Evolutionary conservation across 2,329 filamentous ascomycete species (phyloP).

Genomic region (Geosmithia morbida): DNA sequence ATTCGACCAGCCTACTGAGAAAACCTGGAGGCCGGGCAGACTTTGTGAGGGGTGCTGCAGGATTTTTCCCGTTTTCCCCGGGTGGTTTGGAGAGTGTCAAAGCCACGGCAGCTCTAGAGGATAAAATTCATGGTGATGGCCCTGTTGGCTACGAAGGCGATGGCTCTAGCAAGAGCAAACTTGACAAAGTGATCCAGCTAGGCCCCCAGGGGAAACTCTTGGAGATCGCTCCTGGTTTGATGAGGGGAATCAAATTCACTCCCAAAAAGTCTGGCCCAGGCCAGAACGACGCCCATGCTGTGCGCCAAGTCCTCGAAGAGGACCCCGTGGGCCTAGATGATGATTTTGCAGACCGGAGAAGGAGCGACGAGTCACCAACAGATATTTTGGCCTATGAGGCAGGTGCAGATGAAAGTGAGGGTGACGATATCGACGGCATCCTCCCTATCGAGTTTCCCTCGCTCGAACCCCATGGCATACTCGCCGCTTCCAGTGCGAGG

Average conservation of each 20-base stretch:
- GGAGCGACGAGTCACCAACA: background rate
- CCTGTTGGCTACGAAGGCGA: conserved; percentile 20
- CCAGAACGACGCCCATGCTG: conserved; percentile 50
- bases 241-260: conserved; percentile 59
- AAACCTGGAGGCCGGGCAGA: conserved; percentile 80
- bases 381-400: conserved; percentile 10
- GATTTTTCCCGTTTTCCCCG: conserved; percentile 88
- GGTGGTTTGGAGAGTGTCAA: conserved; percentile 81
- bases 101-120: conserved; percentile 70
- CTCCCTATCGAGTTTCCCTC: conserved; percentile 89
- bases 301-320: conserved; percentile 46
- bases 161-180: conserved; percentile 23
- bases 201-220: conserved; percentile 64
- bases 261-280: conserved; percentile 39
- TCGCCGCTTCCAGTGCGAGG: conserved; percentile 56
- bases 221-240: conserved; percentile 69
- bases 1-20: conserved; percentile 76
- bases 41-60: conserved; percentile 83
- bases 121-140: conserved; percentile 48
- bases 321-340: conserved; percentile 27
- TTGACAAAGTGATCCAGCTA: conserved; percentile 81
- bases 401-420: conserved; percentile 26
- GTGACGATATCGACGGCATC: conserved; percentile 66
- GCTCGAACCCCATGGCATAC: conserved; percentile 66
- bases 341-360: conserved; percentile 12